Conservation (phyloP, 2,329 filamentous ascomycete species). For the Venturia effusa region DNA sequence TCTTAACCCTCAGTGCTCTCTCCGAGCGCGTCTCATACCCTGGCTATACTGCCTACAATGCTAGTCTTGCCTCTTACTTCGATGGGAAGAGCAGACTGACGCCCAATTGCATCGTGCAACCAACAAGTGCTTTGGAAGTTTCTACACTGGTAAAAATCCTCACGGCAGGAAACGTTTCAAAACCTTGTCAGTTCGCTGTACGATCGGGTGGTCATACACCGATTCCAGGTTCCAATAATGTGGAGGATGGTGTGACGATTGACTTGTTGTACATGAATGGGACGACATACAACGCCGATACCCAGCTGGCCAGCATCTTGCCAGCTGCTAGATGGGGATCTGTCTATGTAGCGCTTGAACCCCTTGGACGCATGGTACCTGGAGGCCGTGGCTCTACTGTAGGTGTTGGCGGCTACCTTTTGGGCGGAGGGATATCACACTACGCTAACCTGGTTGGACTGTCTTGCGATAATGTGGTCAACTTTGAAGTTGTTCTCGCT, state of each 20-base stretch:
- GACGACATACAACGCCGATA: constrained; percentile 2
- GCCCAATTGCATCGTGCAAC: neutral
- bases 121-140: neutral
- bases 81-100: neutral
- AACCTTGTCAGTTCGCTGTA: constrained; percentile 6
- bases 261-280: constrained; percentile 7
- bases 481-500: constrained; percentile 25
- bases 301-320: neutral
- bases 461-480: constrained; percentile 22
- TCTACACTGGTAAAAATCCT: neutral
- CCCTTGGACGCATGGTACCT: neutral
- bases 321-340: constrained; percentile 7
- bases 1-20: neutral
- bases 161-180: neutral
- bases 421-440: constrained; percentile 24
- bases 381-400: constrained; percentile 8
- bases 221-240: constrained; percentile 8
- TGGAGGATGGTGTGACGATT: constrained; percentile 9
- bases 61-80: neutral
- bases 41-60: neutral
- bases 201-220: constrained; percentile 8
- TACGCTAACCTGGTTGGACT: constrained; percentile 22
- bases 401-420: constrained; percentile 7
- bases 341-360: constrained; percentile 9
- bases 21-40: neutral